These are phyloP conservation scores for Babesia caballi DNA, from an alignment of 169 alveolate species.

Conservation along the genomic window DNA sequence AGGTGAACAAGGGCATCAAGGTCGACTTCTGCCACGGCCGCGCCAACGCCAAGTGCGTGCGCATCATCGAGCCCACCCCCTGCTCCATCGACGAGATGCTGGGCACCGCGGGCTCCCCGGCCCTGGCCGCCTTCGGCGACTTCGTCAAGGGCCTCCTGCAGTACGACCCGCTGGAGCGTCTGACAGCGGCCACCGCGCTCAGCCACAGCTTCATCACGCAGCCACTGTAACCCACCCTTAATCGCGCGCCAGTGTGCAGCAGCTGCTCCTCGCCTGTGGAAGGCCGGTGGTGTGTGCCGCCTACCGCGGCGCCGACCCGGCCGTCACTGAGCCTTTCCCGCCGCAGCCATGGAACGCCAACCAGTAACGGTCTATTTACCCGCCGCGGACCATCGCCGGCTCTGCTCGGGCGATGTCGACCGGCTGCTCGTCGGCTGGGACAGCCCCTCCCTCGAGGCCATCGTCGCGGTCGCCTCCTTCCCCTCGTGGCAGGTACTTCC, in stretches of 20 bases:
- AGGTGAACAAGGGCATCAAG: slow-evolving; percentile 18
- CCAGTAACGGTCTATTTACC: slow-evolving; percentile 9
- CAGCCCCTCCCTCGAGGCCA: slow-evolving; percentile 1
- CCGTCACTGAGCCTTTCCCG: no score
- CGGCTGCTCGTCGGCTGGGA: slow-evolving; percentile 17
- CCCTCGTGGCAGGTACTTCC: slow-evolving; percentile 17
- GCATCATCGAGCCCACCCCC: slow-evolving; percentile 51
- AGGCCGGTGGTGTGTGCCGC: no score
- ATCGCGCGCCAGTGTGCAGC: no score
- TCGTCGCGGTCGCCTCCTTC: slow-evolving; percentile 13
- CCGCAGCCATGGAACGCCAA: not conserved
- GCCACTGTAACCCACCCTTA: slow-evolving; percentile 73
- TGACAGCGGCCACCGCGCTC: slow-evolving; percentile 85
- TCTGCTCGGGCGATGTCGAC: not conserved
- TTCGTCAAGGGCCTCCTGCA: slow-evolving; percentile 78
- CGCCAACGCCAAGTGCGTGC: slow-evolving; percentile 38
- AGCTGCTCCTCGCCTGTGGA: no score
- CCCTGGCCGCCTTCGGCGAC: slow-evolving; percentile 58
- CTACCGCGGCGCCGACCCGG: no score
- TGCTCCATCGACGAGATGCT: slow-evolving; percentile 55
- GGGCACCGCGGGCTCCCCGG: not conserved
- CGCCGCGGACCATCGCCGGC: not conserved
- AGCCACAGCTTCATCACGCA: slow-evolving; percentile 94
- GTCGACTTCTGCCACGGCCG: slow-evolving; percentile 42
- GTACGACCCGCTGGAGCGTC: slow-evolving; percentile 85